A percentile compares a stretch with the other conserved stretches of the same genome.
These are phyloP conservation scores for Hansenula lynferdii DNA, from an alignment of 1,139 yeast genomes.

Conservation along the genomic window DNA sequence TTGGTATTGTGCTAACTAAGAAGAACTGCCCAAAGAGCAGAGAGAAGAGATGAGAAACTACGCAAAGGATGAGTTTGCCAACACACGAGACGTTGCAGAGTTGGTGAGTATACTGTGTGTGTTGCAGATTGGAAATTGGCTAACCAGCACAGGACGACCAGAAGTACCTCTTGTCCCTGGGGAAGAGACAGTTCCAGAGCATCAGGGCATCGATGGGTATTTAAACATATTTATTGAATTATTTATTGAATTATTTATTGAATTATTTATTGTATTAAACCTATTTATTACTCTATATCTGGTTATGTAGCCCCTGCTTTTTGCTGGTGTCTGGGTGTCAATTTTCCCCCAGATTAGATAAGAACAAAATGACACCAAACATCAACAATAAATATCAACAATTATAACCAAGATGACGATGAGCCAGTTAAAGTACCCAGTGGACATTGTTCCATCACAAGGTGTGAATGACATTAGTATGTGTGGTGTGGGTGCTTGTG, in stretches of 20 bases:
- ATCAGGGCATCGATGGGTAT: not conserved
- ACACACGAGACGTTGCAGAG: not conserved
- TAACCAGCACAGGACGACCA: constrained; percentile 10
- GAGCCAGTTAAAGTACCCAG: not conserved
- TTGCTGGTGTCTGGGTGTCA: too few relatives aligned
- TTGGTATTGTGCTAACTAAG: not conserved
- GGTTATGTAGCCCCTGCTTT: too few relatives aligned
- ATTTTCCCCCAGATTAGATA: too few relatives aligned
- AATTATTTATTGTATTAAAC: too few relatives aligned
- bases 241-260: too few relatives aligned
- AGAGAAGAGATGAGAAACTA: constrained; percentile 3
- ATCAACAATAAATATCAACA: too few relatives aligned
- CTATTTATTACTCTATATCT: too few relatives aligned
- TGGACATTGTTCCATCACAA: not conserved
- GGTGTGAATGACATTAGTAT: not conserved
- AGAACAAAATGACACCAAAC: too few relatives aligned
- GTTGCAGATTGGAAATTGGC: not conserved
- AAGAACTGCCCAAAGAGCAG: constrained; percentile 1
- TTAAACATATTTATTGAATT: too few relatives aligned
- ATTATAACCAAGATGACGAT: not conserved
- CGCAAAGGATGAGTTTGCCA: constrained; percentile 7
- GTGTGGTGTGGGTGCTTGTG: not conserved
- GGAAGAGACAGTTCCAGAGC: constrained; percentile 1
- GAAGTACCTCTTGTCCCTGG: constrained; percentile 8
- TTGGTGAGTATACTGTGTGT: too few relatives aligned